Percentiles rank a stretch among this genome's conserved stretches.
Conservation (phyloP, 2,329 filamentous ascomycete genomes). For the Aspergillus candidus region DNA sequence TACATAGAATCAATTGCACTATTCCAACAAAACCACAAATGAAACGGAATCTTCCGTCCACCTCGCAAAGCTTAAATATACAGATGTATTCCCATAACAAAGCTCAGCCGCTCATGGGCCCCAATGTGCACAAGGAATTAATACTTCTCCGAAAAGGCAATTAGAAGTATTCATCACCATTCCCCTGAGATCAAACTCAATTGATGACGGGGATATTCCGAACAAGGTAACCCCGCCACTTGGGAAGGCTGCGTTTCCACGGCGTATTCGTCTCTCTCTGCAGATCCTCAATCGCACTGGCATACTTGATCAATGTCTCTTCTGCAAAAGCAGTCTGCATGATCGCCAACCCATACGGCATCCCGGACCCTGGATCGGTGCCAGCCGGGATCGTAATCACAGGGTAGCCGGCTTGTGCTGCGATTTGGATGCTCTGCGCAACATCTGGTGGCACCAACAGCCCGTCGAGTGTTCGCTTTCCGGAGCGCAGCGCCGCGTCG, state of each 20-base stretch:
- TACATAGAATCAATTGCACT: no score
- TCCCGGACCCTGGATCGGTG: constrained; percentile 47
- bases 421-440: constrained; percentile 61
- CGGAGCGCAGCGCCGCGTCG: constrained; percentile 56
- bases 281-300: constrained; percentile 58
- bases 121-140: no score
- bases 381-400: constrained; percentile 64
- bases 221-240: constrained; percentile 48
- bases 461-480: constrained; percentile 48
- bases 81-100: no score
- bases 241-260: constrained; percentile 46
- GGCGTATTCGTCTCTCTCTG: constrained; percentile 39
- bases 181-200: no score
- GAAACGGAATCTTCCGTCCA: no score
- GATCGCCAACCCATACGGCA: constrained; percentile 57
- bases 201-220: constrained; percentile 31
- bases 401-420: constrained; percentile 70
- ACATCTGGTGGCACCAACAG: constrained; percentile 64
- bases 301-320: constrained; percentile 53
- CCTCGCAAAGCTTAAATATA: no score
- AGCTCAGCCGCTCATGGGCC: no score
- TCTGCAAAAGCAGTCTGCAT: constrained; percentile 59
- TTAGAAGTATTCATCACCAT: no score
- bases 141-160: no score
- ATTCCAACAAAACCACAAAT: no score